phyloP scores from a whole-genome alignment of 768 basidiomycete species.

The Rhodosporidiobolus odoratus region DNA sequence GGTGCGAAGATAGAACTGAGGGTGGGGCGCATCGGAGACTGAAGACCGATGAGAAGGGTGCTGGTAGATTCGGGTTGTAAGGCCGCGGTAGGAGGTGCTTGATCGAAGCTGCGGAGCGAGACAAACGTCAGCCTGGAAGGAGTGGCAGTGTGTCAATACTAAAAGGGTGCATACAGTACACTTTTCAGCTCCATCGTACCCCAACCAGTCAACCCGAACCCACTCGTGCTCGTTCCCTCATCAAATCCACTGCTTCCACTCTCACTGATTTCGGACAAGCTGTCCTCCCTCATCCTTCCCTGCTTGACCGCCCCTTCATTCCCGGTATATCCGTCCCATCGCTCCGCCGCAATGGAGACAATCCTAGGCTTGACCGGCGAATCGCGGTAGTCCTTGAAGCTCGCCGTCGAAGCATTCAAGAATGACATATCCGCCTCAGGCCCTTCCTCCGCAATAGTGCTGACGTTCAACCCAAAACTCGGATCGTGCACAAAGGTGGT shows the following conservation, averaged over 20 bases:
- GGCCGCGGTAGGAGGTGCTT: constrained; percentile 10
- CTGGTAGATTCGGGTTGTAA: constrained; percentile 14
- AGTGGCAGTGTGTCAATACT: not conserved
- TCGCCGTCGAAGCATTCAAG: constrained; percentile 3
- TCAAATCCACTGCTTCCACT: not conserved
- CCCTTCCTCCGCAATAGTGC: not conserved
- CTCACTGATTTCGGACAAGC: not conserved
- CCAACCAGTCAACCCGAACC: not conserved
- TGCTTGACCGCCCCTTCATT: not conserved
- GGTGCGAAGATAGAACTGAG: not conserved
- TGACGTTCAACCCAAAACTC: not conserved
- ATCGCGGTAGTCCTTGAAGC: constrained; percentile 10
- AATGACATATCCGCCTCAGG: not conserved
- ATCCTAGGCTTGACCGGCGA: constrained; percentile 17
- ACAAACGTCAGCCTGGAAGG: not conserved
- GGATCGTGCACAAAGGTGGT: not conserved
- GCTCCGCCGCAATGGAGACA: not conserved
- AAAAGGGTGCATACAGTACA: not conserved
- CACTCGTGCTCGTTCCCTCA: not conserved
- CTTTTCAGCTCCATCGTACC: not conserved
- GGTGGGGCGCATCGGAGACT: not conserved
- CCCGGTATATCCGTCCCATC: not conserved
- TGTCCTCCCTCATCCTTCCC: not conserved
- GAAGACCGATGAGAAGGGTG: constrained; percentile 16
- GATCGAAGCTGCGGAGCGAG: constrained; percentile 7